Base-by-base conservation (phyloP, 2,329 filamentous ascomycete genomes). In the Dissoconium aciculare region DNA sequence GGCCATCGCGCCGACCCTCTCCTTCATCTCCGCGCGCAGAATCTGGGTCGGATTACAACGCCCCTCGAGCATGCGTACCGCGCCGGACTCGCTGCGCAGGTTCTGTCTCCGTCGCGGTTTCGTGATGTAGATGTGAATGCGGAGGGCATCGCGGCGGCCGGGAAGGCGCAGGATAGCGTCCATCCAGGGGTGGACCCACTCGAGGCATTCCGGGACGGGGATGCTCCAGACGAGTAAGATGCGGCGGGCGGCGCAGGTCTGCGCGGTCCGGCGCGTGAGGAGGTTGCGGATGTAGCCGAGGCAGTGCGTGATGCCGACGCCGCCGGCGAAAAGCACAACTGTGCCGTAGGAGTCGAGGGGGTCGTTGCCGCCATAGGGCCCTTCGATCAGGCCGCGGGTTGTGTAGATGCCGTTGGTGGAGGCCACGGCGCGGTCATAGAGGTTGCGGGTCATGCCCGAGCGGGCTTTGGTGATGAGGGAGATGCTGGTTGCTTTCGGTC, bases 291-390 rank as follows among this genome's bases (percentile, higher is more conserved):
- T 68, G 51, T 81, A 78, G 31, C 77, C 76, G 15, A 84, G 71
- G 40, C 78, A 77, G 45, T 87, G 79, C 1, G 80, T 83, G 45
- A 87, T 80, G 39, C 80, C 80, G 9, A 85, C 76, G 45, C 80
- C 80, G 34, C 78, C 80, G 0, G 80, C 80, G 49, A 87, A 81
- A 23, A 87, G 67, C 53, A 85, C 70, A 16, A 78, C 73, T 0
- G 78, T 83, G 40, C 80, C 80, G 53, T 83, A 85, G 1, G 76
- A 82, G 37, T 74, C 66, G 50, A 85, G 65, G 41, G 62, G 64
- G 51, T 83, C 75, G 49, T 75, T 64, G 21, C 74, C 77, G 28
- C 78, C 67, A 47, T 87, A 87, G 0, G 80, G 80, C 0, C 80
- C 80, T 55, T 87, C 80, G 25, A 79, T 70, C 27, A 73, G 66